These are phyloP conservation scores for Pythium vanterpoolii DNA, from an alignment of 352 stramenopile genomes.

Conservation along the genomic window DNA sequence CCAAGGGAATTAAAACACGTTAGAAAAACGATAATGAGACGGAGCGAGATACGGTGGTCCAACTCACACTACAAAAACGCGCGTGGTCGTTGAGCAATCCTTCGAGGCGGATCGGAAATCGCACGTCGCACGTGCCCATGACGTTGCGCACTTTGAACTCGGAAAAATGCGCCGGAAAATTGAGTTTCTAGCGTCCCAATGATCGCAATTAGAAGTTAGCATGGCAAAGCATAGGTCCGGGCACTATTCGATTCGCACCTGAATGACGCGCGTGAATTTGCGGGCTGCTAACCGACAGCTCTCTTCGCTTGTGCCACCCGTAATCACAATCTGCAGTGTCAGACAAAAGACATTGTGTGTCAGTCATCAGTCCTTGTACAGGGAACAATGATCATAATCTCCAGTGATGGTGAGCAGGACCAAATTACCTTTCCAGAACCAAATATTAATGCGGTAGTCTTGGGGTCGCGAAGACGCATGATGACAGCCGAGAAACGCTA, in stretches of 20 bases:
- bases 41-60: too few relatives aligned
- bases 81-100: constrained; percentile 96
- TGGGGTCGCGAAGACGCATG: constrained; percentile 94
- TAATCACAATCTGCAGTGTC: constrained; percentile 83
- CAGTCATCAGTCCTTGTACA: not conserved
- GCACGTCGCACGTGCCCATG: constrained; percentile 96
- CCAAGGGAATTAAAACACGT: too few relatives aligned
- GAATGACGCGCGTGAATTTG: constrained; percentile 86
- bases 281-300: constrained; percentile 77
- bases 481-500: constrained; percentile 96
- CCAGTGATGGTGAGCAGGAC: too few relatives aligned
- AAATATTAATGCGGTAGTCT: constrained; percentile 98
- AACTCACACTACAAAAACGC: constrained; percentile 91
- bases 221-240: not conserved
- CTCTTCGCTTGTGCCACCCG: constrained; percentile 77
- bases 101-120: constrained; percentile 98
- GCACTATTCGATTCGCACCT: constrained; percentile 36
- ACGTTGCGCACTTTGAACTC: constrained; percentile 98
- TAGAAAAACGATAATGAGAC: not conserved
- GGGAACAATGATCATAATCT: not conserved
- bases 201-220: not conserved
- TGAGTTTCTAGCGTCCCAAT: constrained; percentile 67
- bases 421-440: constrained; percentile 90
- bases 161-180: constrained; percentile 80
- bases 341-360: not conserved